These are phyloP conservation scores for Candida xyloterini DNA, from an alignment of 805 yeast genomes.

Conservation along the genomic window DNA sequence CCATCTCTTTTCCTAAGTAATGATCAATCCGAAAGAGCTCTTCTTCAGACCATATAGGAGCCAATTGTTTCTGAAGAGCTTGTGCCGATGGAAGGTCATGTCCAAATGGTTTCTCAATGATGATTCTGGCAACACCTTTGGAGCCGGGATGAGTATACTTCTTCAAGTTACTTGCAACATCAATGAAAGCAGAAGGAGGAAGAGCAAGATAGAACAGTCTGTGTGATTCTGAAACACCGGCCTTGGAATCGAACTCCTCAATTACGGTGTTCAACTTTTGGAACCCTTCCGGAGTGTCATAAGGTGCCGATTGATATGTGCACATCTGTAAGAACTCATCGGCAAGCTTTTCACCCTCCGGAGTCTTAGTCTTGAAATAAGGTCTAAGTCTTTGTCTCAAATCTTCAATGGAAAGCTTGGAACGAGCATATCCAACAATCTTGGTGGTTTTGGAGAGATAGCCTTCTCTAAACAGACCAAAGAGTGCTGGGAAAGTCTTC, in stretches of 20 bases:
- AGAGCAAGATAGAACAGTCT: constrained; percentile 89
- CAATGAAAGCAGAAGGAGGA: constrained; percentile 88
- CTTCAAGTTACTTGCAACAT: constrained; percentile 74
- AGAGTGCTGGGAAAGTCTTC: constrained; percentile 88
- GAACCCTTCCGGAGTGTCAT: constrained; percentile 80
- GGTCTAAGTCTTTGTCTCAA: constrained; percentile 64
- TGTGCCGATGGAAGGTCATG: constrained; percentile 80
- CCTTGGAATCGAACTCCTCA: constrained; percentile 53
- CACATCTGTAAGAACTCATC: constrained; percentile 65
- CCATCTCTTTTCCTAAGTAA: constrained; percentile 97
- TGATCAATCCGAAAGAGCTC: constrained; percentile 96
- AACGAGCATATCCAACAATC: constrained; percentile 91
- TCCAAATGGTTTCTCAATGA: constrained; percentile 97
- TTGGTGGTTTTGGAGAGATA: constrained; percentile 64
- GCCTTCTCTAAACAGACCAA: constrained; percentile 75
- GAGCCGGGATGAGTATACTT: constrained; percentile 58
- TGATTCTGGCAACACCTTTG: constrained; percentile 72
- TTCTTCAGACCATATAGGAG: constrained; percentile 86
- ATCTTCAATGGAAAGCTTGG: constrained; percentile 64
- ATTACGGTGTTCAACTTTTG: constrained; percentile 51
- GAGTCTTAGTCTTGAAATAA: constrained; percentile 44
- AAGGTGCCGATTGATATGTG: constrained; percentile 72
- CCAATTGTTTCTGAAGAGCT: constrained; percentile 68
- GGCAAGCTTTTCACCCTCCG: constrained; percentile 37
- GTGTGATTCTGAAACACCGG: constrained; percentile 53